Conservation (phyloP, 1,139 yeast genomes). For the Hanseniaspora gamundiae region DNA sequence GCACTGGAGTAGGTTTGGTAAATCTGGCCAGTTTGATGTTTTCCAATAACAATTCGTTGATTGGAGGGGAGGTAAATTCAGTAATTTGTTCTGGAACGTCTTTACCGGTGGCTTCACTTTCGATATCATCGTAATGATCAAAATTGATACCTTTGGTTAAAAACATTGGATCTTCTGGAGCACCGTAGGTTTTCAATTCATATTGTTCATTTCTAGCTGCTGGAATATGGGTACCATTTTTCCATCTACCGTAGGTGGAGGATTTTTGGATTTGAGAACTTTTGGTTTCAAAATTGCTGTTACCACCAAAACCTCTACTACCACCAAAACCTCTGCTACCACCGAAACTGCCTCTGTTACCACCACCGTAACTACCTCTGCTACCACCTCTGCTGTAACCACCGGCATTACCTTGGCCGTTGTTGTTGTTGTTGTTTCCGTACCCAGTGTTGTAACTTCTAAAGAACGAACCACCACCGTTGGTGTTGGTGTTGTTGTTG, state of each 20-base stretch:
- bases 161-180: slow-evolving; percentile 65
- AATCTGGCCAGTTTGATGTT: slow-evolving; percentile 83
- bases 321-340: slow-evolving; percentile 16
- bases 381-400: slow-evolving; percentile 19
- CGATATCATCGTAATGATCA: slow-evolving; percentile 96
- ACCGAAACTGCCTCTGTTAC: slow-evolving; percentile 14
- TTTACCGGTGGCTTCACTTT: slow-evolving; percentile 95
- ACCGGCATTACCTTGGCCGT: slow-evolving; percentile 17
- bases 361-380: slow-evolving; percentile 12
- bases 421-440: slow-evolving; percentile 25
- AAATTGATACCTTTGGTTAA: slow-evolving; percentile 97
- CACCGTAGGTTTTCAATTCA: slow-evolving; percentile 81
- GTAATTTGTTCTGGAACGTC: slow-evolving; percentile 90
- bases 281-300: slow-evolving; percentile 17
- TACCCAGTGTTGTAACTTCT: slow-evolving; percentile 19
- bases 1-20: slow-evolving; percentile 96
- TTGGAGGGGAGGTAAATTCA: slow-evolving; percentile 82
- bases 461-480: slow-evolving; percentile 9
- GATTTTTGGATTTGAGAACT: slow-evolving; percentile 25
- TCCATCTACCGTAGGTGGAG: slow-evolving; percentile 49
- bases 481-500: slow-evolving; percentile 1
- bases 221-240: slow-evolving; percentile 81
- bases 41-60: slow-evolving; percentile 75
- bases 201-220: slow-evolving; percentile 58
- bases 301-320: slow-evolving; percentile 14